These are phyloP conservation scores for Hirschioporus abietinus DNA, from an alignment of 768 basidiomycete species.

Conservation along the genomic window DNA sequence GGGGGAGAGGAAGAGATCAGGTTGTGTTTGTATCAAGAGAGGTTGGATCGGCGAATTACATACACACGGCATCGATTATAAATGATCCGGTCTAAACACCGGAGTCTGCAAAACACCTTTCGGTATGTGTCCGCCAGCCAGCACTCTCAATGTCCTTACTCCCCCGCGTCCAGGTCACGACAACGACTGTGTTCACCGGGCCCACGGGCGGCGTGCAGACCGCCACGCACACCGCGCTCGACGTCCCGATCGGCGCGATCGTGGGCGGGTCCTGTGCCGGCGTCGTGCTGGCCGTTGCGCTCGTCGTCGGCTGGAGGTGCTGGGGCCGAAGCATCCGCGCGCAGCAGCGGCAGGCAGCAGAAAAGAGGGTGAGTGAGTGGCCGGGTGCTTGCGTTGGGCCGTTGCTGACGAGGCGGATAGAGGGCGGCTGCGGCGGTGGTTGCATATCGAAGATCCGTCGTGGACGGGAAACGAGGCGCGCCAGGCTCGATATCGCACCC, in stretches of 20 bases:
- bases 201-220: slow-evolving; percentile 10
- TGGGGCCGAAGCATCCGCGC: slow-evolving; percentile 39
- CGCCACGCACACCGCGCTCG: not conserved
- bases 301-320: slow-evolving; percentile 39
- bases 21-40: slow-evolving; percentile 11
- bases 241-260: slow-evolving; percentile 44
- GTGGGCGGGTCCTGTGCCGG: slow-evolving; percentile 47
- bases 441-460: not conserved
- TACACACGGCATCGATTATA: not conserved
- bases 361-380: slow-evolving; percentile 27
- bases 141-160: not conserved
- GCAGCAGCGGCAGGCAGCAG: slow-evolving; percentile 23
- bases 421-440: slow-evolving; percentile 25
- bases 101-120: not conserved
- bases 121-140: not conserved
- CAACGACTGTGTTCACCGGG: slow-evolving; percentile 24
- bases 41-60: not conserved
- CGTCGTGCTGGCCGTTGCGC: slow-evolving; percentile 37
- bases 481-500: not conserved
- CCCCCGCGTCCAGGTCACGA: slow-evolving; percentile 14
- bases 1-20: not conserved
- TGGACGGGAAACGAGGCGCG: not conserved
- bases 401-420: not conserved
- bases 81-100: not conserved
- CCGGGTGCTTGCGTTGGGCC: slow-evolving; percentile 14